Percentiles rank a stretch among this genome's conserved stretches.
Evolutionary conservation across 495 filamentous ascomycete species (phyloP).

Genomic region (Rostrohypoxylon terebratum): DNA sequence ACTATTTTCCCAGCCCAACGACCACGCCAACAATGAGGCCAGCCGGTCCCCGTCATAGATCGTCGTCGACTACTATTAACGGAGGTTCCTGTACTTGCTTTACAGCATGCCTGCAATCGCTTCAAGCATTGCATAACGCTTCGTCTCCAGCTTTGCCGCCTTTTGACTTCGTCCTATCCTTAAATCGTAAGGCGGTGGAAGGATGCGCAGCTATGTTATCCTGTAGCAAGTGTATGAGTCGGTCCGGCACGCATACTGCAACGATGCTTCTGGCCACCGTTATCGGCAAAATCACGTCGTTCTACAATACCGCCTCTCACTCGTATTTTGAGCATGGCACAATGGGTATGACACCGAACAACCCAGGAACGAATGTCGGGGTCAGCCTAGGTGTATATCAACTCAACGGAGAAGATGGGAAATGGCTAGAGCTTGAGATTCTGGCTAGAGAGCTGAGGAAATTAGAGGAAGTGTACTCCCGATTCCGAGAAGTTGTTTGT

Average conservation of each 20-base stretch:
- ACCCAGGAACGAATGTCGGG: conserved; percentile 41
- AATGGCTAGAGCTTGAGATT: conserved; percentile 60
- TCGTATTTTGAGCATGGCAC: conserved; percentile 50
- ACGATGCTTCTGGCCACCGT: conserved; percentile 63
- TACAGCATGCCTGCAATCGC: conserved; percentile 58
- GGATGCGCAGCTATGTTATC: conserved; percentile 60
- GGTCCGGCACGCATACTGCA: conserved; percentile 56
- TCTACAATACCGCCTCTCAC: conserved; percentile 59
- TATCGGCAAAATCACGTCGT: conserved; percentile 60
- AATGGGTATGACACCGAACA: conserved; percentile 43
- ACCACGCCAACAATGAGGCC: conserved; percentile 51
- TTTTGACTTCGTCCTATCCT: conserved; percentile 58
- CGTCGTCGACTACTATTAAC: conserved; percentile 45
- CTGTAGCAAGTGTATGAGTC: conserved; percentile 56
- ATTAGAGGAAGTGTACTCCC: conserved; percentile 57
- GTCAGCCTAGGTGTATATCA: conserved; percentile 59
- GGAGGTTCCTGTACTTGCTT: conserved; percentile 59
- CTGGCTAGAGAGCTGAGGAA: conserved; percentile 61
- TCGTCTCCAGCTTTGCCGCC: conserved; percentile 53
- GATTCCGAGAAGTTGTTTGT: conserved; percentile 56
- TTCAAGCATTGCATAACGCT: conserved; percentile 60
- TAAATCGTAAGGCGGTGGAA: conserved; percentile 62
- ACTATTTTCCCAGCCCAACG: conserved; percentile 55
- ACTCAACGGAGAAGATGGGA: conserved; percentile 57
- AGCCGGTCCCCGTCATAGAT: conserved; percentile 48